Evolutionary conservation across 257 asterid species (phyloP), one percentile per base, ranked within the genome.

Genomic region (Rauvolfia tetraphylla): DNA sequence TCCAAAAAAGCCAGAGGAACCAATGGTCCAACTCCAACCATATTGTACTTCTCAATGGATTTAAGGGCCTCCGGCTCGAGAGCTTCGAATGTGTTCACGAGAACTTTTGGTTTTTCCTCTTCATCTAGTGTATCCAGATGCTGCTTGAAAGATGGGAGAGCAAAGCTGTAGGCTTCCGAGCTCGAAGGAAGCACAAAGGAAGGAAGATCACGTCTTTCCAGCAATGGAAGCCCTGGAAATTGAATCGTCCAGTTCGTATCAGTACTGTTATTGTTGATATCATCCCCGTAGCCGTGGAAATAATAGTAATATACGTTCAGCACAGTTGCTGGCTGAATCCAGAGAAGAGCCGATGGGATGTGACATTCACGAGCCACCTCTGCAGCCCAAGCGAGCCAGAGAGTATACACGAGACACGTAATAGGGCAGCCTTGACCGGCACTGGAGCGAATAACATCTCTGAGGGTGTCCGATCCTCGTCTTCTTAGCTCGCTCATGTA

Each of bases 301-400:
- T 84, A 82, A 41, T 72, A 72, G 59, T 84, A 75, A 29, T 80
- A 86, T 48, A 80, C 38, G 36, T 73, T 76, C 51, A 86, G 58
- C 54, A 80, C 84, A 1, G 75, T 58, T 25, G 85, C 86, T 2
- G 90, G 88, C 71, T 84, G 87, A 44, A 78, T 80, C 86, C 88
- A 86, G 8, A 86, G 81, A 67, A 80, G 80, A 11, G 82, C 74
- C 2, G 83, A 78, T 0, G 90, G 84, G 38, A 84, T 51, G 63
- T 81, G 90, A 68, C 68, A 58, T 44, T 81, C 81, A 79, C 77
- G 85, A 12, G 85, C 88, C 48, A 80, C 82, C 18, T 61, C 65
- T 1, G 84, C 85, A 0, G 77, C 86, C 86, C 86, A 82, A 3
- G 86, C 82, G 11, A 84, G 79, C 15, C 78, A 25, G 17, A 73